Evolutionary conservation across 805 yeast species (phyloP), one percentile per base, ranked within the genome.

Genomic region (Maudiozyma turicensis): DNA sequence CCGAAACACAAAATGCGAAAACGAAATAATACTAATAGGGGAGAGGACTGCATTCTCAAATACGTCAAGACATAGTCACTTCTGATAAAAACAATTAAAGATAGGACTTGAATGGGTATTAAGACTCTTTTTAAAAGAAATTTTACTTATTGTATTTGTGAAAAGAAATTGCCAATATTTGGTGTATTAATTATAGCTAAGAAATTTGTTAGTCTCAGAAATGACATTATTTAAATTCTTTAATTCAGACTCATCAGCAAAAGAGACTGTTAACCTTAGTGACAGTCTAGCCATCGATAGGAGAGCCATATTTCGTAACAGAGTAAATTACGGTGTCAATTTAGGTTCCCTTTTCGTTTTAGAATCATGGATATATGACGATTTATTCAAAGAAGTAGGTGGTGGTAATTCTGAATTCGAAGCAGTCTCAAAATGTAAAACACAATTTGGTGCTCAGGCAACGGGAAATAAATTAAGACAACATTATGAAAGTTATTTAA

Each of bases 251-350:
- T 32, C 28, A 26, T 48, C 15, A 35, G 38, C 13, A 35, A 35
- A 35, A 35, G 38, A 15, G 13, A 55, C 32, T 29, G 14, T 31
- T 13, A 14, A n/a, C 14, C 20, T 35, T n/a, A 35, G 38, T n/a
- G 20, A 35, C 8, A 15, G 14, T 8, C 8, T 40, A 6, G 29
- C 30, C 76, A 5, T 59, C 9, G 58, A 73, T 8, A 61, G 59
- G 46, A 68, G 65, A 40, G 72, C 80, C 28, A 74, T 85, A n/a
- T 80, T 73, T 58, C 82, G 76, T 56, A 67, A 74, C 20, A 69
- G 93, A 47, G 69, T 69, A 56, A 86, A 86, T 60, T 81, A 77
- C 60, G 98, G 96, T 6, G 95, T 86, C 33, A 90, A 89, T 64
- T 69, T 90, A 40, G 98, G 98, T 0, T 76, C 89, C 0, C 66